Percentiles rank a stretch among this genome's conserved stretches.
Evolutionary conservation across 495 filamentous ascomycete genomes (phyloP).

Genomic region (Penicillium canariense): DNA sequence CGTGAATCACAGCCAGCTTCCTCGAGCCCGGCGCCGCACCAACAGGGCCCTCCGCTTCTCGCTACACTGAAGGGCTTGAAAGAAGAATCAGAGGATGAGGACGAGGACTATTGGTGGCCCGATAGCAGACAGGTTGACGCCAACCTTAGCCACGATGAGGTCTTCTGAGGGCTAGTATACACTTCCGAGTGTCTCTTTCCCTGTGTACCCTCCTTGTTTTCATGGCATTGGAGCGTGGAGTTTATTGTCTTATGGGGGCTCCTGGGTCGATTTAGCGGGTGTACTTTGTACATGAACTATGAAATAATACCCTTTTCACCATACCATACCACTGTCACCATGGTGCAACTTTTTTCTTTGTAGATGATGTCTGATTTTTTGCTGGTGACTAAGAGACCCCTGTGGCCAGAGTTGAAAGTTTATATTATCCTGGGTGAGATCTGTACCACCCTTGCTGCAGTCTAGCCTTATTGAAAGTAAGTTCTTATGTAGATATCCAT

Average conservation of each 20-base stretch:
- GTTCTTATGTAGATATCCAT: no score
- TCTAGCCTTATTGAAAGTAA: no score
- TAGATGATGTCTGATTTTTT: neutral
- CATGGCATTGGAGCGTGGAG: neutral
- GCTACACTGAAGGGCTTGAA: slow-evolving; percentile 6
- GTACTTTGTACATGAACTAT: neutral
- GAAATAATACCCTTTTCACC: neutral
- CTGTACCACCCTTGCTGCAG: no score
- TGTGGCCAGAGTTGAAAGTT: no score
- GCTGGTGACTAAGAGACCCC: no score
- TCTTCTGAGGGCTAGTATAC: neutral
- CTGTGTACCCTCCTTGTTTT: no score
- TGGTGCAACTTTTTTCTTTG: neutral
- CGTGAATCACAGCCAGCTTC: neutral
- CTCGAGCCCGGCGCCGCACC: neutral
- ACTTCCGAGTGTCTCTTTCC: no score
- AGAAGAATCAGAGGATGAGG: slow-evolving; percentile 28
- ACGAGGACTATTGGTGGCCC: slow-evolving; percentile 50
- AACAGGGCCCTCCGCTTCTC: neutral
- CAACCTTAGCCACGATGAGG: slow-evolving; percentile 20
- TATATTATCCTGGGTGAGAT: no score
- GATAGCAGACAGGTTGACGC: slow-evolving; percentile 31
- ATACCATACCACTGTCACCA: neutral
- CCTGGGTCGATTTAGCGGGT: neutral
- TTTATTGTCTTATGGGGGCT: neutral